These are phyloP conservation scores for Ceriops tagal DNA, from an alignment of 345 rosid species.

Conservation along the genomic window DNA sequence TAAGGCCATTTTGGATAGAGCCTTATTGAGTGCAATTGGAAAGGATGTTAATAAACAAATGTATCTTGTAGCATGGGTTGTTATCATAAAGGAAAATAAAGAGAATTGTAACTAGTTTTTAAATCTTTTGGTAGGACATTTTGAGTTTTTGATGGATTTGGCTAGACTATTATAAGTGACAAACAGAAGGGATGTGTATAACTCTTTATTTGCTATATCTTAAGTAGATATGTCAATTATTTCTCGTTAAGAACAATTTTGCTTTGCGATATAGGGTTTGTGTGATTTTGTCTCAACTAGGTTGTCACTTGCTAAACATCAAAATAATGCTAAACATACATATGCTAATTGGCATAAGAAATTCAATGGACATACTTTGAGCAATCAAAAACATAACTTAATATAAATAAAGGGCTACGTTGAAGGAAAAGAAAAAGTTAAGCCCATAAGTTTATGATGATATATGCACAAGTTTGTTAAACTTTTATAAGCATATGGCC, in stretches of 20 bases:
- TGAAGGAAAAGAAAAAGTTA: background rate
- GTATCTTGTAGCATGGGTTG: background rate
- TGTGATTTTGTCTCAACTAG: too few relatives aligned
- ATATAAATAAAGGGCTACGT: background rate
- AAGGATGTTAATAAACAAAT: background rate
- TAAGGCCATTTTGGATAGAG: background rate
- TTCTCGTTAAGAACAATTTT: too few relatives aligned
- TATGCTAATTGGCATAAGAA: background rate
- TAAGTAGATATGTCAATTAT: too few relatives aligned
- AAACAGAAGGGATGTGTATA: background rate
- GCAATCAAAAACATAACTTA: background rate
- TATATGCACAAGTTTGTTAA: background rate
- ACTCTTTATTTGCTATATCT: too few relatives aligned
- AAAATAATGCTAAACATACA: background rate
- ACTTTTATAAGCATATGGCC: background rate
- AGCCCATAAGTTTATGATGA: background rate
- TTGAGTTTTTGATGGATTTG: background rate
- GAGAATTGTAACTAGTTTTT: background rate
- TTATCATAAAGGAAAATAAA: background rate
- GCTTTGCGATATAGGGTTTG: too few relatives aligned
- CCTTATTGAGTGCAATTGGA: background rate
- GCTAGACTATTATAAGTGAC: background rate
- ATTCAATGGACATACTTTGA: too few relatives aligned
- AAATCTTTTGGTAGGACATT: background rate
- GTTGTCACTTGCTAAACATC: background rate